Base-by-base conservation (phyloP, 208 protist genomes). In the Trypanosoma mega region DNA sequence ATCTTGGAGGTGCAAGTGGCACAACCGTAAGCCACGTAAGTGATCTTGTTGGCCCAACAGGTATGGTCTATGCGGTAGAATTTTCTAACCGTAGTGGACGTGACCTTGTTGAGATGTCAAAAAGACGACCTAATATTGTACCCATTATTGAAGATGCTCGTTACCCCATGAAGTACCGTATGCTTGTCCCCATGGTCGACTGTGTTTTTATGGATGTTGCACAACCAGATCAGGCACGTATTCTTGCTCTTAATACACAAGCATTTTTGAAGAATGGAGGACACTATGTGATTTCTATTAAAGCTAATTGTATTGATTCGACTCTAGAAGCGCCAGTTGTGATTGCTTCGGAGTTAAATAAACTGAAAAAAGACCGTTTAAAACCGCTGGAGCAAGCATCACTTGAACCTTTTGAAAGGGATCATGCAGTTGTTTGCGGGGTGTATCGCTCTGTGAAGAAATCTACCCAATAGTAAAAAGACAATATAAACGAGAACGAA, bases 131-230 rank as follows among this genome's bases (percentile, higher is more conserved):
- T 5, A 99, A 99, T 81, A 98, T 99, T 58, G 98, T 99, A 62
- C 99, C 99, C n/a, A 99, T 99, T 65, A 98, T 99, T 58, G 98
- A 99, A 79, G 99, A 99, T 87, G 99, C 99, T 31, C 90, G 99
- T 47, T 98, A 99, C 75, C 99, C 99, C 37, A 94, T 98, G 76
- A 99, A 99, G 78, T 99, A 99, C 88, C 78, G 97, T 43, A 99
- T 99, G 94, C 87, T 99, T 36, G 93, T 99, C 7, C 93, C 96
- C 39, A 99, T 99, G 98, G 98, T 99, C 7, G 99, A 99, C 73
- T 90, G 78, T 57, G 89, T 99, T 63, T 99, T 99, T 80, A 98
- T 99, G 77, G 99, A 99, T 93, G 99, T 99, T 30, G 99, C 99
- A 3, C 99, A 99, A 91, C 98, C 99, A 12, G 98, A 99, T 80